Conservation (phyloP, 805 yeast genomes). For the Starmerella etchellsii region DNA sequence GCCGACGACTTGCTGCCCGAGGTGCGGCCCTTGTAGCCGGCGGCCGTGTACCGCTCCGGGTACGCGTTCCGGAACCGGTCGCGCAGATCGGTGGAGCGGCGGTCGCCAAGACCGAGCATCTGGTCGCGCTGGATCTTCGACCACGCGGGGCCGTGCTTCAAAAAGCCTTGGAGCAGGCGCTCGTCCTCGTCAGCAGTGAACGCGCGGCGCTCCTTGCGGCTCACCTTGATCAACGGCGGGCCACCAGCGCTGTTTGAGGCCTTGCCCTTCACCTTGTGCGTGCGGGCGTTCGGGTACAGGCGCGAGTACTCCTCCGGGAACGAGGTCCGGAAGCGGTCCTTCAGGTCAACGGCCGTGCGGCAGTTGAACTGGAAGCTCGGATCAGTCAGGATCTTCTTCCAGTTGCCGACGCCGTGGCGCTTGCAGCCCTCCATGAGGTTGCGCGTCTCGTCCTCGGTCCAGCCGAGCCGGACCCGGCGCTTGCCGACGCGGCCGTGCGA, state of each 20-base stretch:
- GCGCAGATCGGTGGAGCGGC: slow-evolving; percentile 34
- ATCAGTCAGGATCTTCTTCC: slow-evolving; percentile 35
- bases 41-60: slow-evolving; percentile 33
- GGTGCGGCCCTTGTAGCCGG: slow-evolving; percentile 33
- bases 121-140: slow-evolving; percentile 34
- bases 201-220: slow-evolving; percentile 33
- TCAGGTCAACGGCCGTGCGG: slow-evolving; percentile 35
- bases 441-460: slow-evolving; percentile 34
- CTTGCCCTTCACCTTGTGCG: slow-evolving; percentile 29
- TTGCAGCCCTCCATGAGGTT: slow-evolving; percentile 34
- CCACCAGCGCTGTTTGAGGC: slow-evolving; percentile 12
- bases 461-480: slow-evolving; percentile 29
- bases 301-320: slow-evolving; percentile 36
- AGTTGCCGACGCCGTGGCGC: slow-evolving; percentile 34
- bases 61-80: slow-evolving; percentile 36
- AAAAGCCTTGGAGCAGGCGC: slow-evolving; percentile 32
- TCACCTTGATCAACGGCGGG: slow-evolving; percentile 30
- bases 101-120: slow-evolving; percentile 27
- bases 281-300: slow-evolving; percentile 34
- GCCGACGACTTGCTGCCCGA: slow-evolving; percentile 9
- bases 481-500: slow-evolving; percentile 24
- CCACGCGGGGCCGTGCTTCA: slow-evolving; percentile 36
- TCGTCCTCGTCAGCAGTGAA: slow-evolving; percentile 34
- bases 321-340: slow-evolving; percentile 34
- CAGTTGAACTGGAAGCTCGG: slow-evolving; percentile 30